Conservation (phyloP, 768 basidiomycete species). For the Gelatoporia subvermispora region DNA sequence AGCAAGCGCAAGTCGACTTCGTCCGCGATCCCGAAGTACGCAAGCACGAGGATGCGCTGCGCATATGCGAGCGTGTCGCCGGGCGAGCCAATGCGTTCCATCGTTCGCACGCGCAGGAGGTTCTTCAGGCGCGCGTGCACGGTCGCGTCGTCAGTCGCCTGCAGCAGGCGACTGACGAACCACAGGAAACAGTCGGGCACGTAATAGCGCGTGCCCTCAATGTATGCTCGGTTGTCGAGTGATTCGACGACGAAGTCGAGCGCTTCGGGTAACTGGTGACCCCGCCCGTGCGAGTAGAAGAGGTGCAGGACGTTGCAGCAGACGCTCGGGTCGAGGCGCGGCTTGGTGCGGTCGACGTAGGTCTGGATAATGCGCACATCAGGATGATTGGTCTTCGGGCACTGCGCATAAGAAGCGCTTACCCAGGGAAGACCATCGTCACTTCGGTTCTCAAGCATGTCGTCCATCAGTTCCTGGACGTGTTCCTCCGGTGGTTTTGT, state of each 20-base stretch:
- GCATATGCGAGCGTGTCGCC: slow-evolving; percentile 46
- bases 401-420: background rate
- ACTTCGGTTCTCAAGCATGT: slow-evolving; percentile 44
- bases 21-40: slow-evolving; percentile 34
- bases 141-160: slow-evolving; percentile 23
- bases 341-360: slow-evolving; percentile 42
- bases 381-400: too few species aligned
- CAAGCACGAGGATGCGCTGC: slow-evolving; percentile 43
- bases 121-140: slow-evolving; percentile 17
- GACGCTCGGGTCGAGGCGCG: slow-evolving; percentile 45
- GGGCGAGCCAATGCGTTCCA: slow-evolving; percentile 40
- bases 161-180: slow-evolving; percentile 38
- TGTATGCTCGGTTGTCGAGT: slow-evolving; percentile 42
- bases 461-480: slow-evolving; percentile 43
- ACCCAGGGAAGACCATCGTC: slow-evolving; percentile 47
- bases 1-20: slow-evolving; percentile 39
- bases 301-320: slow-evolving; percentile 42
- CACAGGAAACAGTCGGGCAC: slow-evolving; percentile 43
- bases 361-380: slow-evolving; percentile 24
- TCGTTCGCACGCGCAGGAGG: slow-evolving; percentile 36
- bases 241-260: slow-evolving; percentile 40
- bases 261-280: slow-evolving; percentile 34
- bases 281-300: slow-evolving; percentile 43
- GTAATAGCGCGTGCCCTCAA: slow-evolving; percentile 47
- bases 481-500: slow-evolving; percentile 22